Base-by-base conservation (phyloP, 2,329 filamentous ascomycete genomes). In the Xylaria sp. region DNA sequence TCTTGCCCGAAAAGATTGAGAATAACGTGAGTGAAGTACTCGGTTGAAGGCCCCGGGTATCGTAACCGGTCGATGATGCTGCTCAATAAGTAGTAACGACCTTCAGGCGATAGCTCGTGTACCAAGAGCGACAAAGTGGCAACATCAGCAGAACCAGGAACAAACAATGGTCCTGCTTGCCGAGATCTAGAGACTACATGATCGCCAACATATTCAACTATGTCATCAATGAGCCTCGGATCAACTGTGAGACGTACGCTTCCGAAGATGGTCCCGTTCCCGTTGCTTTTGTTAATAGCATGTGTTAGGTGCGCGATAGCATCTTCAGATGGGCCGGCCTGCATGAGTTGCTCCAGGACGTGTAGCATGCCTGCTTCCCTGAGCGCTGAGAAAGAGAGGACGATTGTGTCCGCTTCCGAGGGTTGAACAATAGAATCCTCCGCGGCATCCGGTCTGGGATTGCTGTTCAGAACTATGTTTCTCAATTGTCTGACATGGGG, bases 41-140 rank as follows among this genome's bases (percentile, higher is more conserved):
- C 91, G 13, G 96, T 99, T 76, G 97, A 90, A 57, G 90, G 90
- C 77, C 94, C 97, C 12, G 94, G 93, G 78, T 91, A 97, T 68
- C 96, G 92, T 57, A 99, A 87, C 81, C 98, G 94, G 79, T 98
- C 97, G 65, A 93, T 87, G 77, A 99, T 93, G 72, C 92, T 93
- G 73, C 87, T 90, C 65, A 98, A 81, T 66, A 99, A 84, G 78
- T 93, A 92, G 82, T 97, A 97, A 62, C 94, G 90, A 25, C 90
- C 89, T 79, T 97, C 93, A 0, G 92, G 87, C 45, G 87, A 85
- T 45, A 97, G 84, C 69, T 92, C 91, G 74, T 91, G 90, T 10
- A 93, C 87, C 34, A 99, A 85, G 73, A 92, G 90, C 67, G 91
- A 91, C 67, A 99, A 81, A 15, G 96, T 84, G 53, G 88, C 88